phyloP scores from a whole-genome alignment of 148 eudicot genomes.

The Amaranthus hypochondriacus region DNA sequence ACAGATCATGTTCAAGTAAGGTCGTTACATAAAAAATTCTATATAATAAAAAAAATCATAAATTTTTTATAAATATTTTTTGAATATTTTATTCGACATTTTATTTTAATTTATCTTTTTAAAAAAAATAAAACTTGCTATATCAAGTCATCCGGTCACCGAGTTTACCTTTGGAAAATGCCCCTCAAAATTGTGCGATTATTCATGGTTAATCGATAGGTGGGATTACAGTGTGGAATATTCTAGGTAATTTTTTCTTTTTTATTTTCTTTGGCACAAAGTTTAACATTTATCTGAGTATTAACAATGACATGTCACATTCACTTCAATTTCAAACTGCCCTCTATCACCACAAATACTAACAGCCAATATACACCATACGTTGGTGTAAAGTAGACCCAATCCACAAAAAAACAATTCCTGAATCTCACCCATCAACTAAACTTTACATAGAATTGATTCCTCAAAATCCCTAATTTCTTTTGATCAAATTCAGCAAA shows the following conservation, averaged over 20 bases:
- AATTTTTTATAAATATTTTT: no score
- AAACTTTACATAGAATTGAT: conserved; percentile 8
- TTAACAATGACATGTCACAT: conserved; percentile 5
- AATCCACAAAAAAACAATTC: neutral
- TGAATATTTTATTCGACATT: no score
- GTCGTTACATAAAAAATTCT: no score
- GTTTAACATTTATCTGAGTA: neutral
- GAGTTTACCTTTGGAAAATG: neutral
- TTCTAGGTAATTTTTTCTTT: no score
- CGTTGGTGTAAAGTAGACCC: neutral
- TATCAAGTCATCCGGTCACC: no score
- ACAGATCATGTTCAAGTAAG: no score
- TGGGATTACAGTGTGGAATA: no score
- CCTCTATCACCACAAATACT: neutral
- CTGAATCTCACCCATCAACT: neutral
- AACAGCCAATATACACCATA: neutral
- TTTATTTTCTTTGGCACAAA: no score
- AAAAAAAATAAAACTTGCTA: no score
- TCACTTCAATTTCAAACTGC: neutral
- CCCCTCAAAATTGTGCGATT: neutral
- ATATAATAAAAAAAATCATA: no score
- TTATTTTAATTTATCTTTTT: no score
- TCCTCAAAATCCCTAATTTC: neutral
- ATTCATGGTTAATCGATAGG: neutral
- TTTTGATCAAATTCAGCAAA: neutral